These are phyloP conservation scores for Plasmodium fragile DNA, from an alignment of 169 alveolate species.

Conservation along the genomic window DNA sequence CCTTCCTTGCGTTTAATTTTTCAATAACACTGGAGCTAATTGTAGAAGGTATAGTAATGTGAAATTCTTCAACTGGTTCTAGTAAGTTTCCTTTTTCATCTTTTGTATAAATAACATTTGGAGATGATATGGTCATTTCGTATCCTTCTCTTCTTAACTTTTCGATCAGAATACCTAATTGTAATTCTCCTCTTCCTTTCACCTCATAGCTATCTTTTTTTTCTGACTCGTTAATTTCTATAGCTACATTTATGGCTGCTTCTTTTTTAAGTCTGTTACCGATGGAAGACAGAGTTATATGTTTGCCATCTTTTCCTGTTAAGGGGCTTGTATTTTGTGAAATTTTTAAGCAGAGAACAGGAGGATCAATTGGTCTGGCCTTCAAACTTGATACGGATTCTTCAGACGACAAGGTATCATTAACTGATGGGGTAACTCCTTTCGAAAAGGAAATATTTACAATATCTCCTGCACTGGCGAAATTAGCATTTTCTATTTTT, in stretches of 20 bases:
- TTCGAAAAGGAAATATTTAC: slow-evolving; percentile 82
- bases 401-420: slow-evolving; percentile 83
- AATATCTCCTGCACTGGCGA: slow-evolving; percentile 86
- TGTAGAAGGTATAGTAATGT: slow-evolving; percentile 85
- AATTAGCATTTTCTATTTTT: slow-evolving; percentile 78
- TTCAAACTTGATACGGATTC: slow-evolving; percentile 80
- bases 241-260: slow-evolving; percentile 93
- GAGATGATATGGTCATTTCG: slow-evolving; percentile 93
- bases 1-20: slow-evolving; percentile 86
- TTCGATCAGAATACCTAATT: slow-evolving; percentile 95
- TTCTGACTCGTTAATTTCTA: slow-evolving; percentile 87
- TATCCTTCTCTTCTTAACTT: slow-evolving; percentile 97
- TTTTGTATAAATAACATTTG: slow-evolving; percentile 89
- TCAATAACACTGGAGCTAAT: slow-evolving; percentile 89
- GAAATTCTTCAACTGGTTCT: slow-evolving; percentile 92
- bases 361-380: slow-evolving; percentile 93
- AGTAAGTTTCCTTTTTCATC: slow-evolving; percentile 83
- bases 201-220: slow-evolving; percentile 85
- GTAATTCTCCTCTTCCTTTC: slow-evolving; percentile 96
- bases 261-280: slow-evolving; percentile 93
- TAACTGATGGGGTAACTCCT: slow-evolving; percentile 85
- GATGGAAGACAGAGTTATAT: slow-evolving; percentile 86
- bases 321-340: slow-evolving; percentile 94
- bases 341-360: slow-evolving; percentile 92
- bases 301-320: slow-evolving; percentile 93